Evolutionary conservation across 1,284 basidiomycete species (phyloP).

Genomic region (Cryptococcus sp.): DNA sequence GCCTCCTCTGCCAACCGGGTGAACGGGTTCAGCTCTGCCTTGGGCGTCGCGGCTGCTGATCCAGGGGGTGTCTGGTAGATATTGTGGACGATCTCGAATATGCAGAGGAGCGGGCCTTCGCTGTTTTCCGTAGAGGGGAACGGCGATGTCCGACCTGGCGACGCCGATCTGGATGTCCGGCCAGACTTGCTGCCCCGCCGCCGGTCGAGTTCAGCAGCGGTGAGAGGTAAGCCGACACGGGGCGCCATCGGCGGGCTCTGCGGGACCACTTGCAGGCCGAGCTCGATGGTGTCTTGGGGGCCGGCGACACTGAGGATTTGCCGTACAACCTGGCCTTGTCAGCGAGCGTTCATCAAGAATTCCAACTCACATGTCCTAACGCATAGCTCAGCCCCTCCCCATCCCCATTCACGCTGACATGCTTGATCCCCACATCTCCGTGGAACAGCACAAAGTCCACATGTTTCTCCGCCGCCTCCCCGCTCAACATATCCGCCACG

Average conservation of each 20-base stretch:
- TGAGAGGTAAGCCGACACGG: slow-evolving; percentile 30
- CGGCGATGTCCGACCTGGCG: slow-evolving; percentile 22
- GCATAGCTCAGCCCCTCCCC: slow-evolving; percentile 76
- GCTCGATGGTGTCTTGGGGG: slow-evolving; percentile 76
- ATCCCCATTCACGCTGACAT: slow-evolving; percentile 77
- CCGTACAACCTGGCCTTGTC: slow-evolving; percentile 64
- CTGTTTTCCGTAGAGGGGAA: slow-evolving; percentile 10
- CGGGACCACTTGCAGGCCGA: slow-evolving; percentile 69
- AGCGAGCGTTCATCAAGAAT: slow-evolving; percentile 10
- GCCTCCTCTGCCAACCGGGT: slow-evolving; percentile 35
- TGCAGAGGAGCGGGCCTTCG: slow-evolving; percentile 50
- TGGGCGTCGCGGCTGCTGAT: slow-evolving; percentile 36
- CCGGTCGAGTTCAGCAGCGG: slow-evolving; percentile 22
- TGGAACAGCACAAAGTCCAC: slow-evolving; percentile 87
- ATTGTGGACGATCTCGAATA: slow-evolving; percentile 59
- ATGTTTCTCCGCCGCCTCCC: slow-evolving; percentile 72
- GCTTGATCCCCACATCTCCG: slow-evolving; percentile 76
- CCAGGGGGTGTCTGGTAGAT: slow-evolving; percentile 25
- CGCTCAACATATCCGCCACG: slow-evolving; percentile 78
- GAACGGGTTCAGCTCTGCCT: slow-evolving; percentile 44
- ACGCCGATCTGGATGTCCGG: slow-evolving; percentile 15
- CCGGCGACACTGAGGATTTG: slow-evolving; percentile 70
- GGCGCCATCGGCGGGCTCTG: slow-evolving; percentile 40
- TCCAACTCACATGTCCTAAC: slow-evolving; percentile 69
- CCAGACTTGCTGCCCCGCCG: slow-evolving; percentile 7